phyloP scores from a whole-genome alignment of 1,284 basidiomycete species.

The Ganoderma leucocontextum region DNA sequence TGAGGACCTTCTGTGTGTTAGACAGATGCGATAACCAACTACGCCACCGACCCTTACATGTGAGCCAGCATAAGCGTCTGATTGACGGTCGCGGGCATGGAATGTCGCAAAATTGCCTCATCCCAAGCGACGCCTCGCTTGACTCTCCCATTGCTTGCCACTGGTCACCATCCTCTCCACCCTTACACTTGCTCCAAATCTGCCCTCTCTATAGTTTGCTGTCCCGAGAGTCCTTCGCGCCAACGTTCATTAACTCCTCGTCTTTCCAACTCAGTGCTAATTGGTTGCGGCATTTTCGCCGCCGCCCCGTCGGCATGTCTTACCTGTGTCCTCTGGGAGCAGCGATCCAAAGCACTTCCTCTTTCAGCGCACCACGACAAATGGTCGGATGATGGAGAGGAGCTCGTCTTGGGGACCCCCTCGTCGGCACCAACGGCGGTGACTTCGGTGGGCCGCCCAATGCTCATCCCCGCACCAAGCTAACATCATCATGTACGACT shows the following conservation, averaged over 20 bases:
- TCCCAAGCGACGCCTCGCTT: too few species aligned
- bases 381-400: background rate
- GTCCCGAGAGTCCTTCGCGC: background rate
- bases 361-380: too few species aligned
- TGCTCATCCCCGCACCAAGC: background rate
- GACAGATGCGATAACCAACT: conserved; percentile 85
- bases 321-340: too few species aligned
- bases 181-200: background rate
- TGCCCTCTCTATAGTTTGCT: background rate
- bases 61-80: background rate
- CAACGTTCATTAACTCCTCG: background rate
- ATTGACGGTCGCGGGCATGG: background rate
- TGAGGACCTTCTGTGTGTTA: conserved; percentile 65
- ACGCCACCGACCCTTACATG: conserved; percentile 57
- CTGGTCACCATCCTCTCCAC: background rate
- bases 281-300: conserved; percentile 1
- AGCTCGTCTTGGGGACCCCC: background rate
- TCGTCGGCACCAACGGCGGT: background rate
- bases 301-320: background rate
- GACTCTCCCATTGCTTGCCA: background rate
- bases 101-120: conserved; percentile 1
- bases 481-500: background rate
- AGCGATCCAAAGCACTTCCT: too few species aligned
- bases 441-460: background rate
- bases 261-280: background rate